A percentile compares a stretch with the other conserved stretches of the same genome.
phyloP scores from a whole-genome alignment of 306 rosid species.

The Quercus agrifolia region DNA sequence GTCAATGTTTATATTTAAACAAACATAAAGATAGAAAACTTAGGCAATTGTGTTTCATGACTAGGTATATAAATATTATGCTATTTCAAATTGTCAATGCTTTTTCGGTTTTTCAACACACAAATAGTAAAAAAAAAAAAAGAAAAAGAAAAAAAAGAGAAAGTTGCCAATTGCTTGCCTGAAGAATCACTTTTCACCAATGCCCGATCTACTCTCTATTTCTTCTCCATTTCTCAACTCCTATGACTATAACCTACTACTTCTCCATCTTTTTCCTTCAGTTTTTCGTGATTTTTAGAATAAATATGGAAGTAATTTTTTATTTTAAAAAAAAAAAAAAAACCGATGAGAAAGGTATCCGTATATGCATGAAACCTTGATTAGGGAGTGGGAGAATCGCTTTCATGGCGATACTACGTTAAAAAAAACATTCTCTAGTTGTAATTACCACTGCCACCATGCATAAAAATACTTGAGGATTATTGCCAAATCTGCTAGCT shows the following conservation, averaged over 20 bases:
- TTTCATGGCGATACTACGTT: not conserved
- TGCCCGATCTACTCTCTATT: not conserved
- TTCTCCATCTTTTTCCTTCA: not conserved
- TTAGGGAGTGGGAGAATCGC: too few species aligned
- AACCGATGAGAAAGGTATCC: too few species aligned
- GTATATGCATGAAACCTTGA: too few species aligned
- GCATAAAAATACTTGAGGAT: not conserved
- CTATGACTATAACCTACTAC: not conserved
- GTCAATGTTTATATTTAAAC: too few species aligned
- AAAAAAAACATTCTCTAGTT: not conserved
- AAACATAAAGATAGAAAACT: not conserved
- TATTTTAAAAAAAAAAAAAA: too few species aligned
- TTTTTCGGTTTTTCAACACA: too few species aligned
- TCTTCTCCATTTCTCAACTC: not conserved
- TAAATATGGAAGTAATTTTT: too few species aligned
- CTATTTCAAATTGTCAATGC: not conserved
- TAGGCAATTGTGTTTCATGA: not conserved
- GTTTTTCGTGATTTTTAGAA: too few species aligned
- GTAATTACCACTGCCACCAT: too few species aligned
- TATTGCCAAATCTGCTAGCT: not conserved
- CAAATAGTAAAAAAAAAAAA: too few species aligned
- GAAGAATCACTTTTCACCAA: constrained; percentile 1
- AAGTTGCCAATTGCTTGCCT: not conserved
- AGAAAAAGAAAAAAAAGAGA: fast-evolving
- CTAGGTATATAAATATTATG: not conserved